Evolutionary conservation across 805 yeast genomes (phyloP), one percentile per base, ranked within the genome.

Genomic region (Metschnikowia dekortorum): DNA sequence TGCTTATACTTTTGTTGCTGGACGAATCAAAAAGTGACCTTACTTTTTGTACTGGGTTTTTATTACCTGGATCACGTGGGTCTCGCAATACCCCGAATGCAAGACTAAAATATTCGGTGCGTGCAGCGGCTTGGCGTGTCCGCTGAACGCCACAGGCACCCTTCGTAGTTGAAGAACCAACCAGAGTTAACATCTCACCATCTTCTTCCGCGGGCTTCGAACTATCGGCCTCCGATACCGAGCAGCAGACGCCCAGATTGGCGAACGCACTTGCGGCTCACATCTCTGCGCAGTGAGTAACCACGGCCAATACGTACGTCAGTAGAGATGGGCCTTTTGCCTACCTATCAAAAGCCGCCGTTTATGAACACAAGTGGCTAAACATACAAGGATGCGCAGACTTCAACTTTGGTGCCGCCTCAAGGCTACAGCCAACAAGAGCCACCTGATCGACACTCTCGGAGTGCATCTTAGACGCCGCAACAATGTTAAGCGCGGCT

Each of bases 1-100:
- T 44, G 32, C 16, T 28, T 18, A 18, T 22, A 44, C 14, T 11
- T 44, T 28, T 36, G 9, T 22, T 38, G 45, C 16, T 42, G 32
- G 38, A 38, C 38, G 37, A 42, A 33, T 39, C 34, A 39, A 28
- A 39, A 42, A 33, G 32, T n/a, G 31, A 14, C 18, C 16, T 37
- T n/a, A 30, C 29, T 36, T 45, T 36, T 45, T 36, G 44, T 45
- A 37, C 44, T 45, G 48, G 38, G 9, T 37, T 45, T 38, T 44
- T 35, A 44, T 44, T 44, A 44, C 40, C 32, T 22, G n/a, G 29
- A 36, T 44, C 46, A 44, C 46, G 46, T 44, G 46, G n/a, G 28
- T 18, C 45, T 42, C 45, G 45, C 45, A 18, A 14, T 42, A 32
- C 44, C 38, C 38, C 45, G 26, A 42, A 34, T 28, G 45, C 45